A percentile compares a stretch with the other conserved stretches of the same genome.
Conservation (phyloP, 352 stramenopile genomes). For the Peronosclerospora sorghi region DNA sequence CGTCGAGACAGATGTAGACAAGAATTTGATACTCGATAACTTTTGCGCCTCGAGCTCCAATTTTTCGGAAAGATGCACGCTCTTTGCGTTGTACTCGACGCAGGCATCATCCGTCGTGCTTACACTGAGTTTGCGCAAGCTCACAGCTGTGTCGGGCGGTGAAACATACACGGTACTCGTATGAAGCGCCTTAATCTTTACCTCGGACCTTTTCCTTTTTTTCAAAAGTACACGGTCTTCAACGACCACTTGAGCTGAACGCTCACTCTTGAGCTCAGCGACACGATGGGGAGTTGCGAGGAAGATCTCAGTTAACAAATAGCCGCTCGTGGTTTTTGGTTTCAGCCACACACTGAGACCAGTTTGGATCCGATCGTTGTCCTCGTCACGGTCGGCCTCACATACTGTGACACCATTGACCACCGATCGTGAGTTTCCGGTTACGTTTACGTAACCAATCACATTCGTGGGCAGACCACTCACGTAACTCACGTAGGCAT, state of each 20-base stretch:
- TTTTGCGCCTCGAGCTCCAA: slow-evolving; percentile 7
- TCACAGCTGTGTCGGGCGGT: slow-evolving; percentile 5
- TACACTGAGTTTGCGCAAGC: slow-evolving; percentile 6
- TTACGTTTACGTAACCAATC: slow-evolving; percentile 20
- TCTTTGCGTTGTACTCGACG: slow-evolving; percentile 11
- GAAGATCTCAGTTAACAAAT: slow-evolving; percentile 22
- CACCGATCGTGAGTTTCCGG: slow-evolving; percentile 5
- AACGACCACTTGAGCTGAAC: slow-evolving; percentile 12
- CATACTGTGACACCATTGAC: slow-evolving; percentile 14
- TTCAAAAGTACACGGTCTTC: slow-evolving; percentile 11
- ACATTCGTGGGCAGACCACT: slow-evolving; percentile 5
- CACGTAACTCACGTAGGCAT: slow-evolving; percentile 3
- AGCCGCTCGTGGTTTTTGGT: slow-evolving; percentile 3
- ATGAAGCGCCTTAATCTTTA: slow-evolving; percentile 9
- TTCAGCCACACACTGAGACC: slow-evolving; percentile 12
- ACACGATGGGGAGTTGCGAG: slow-evolving; percentile 7
- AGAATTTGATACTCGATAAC: slow-evolving; percentile 6
- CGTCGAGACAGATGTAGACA: slow-evolving; percentile 6
- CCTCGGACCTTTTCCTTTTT: neutral
- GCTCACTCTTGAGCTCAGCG: slow-evolving; percentile 11
- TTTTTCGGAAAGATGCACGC: slow-evolving; percentile 2
- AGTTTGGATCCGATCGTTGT: neutral
- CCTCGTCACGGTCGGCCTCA: slow-evolving; percentile 9
- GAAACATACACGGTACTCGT: slow-evolving; percentile 15
- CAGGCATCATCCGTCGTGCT: slow-evolving; percentile 6